phyloP scores from a whole-genome alignment of 2,329 filamentous ascomycete genomes.

The Trichoderma semiorbis region DNA sequence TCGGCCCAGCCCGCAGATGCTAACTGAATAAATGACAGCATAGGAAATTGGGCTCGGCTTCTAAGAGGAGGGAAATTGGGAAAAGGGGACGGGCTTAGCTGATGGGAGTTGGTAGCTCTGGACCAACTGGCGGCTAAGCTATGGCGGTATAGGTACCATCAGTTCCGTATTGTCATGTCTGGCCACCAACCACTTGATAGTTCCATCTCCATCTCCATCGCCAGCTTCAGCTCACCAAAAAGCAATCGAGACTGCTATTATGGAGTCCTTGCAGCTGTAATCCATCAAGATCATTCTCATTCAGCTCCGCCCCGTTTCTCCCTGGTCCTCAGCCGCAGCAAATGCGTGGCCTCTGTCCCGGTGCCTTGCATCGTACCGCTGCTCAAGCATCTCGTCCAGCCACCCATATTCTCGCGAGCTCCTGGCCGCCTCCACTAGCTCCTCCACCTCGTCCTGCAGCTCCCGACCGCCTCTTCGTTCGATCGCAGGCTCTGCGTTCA shows the following conservation, averaged over 20 bases:
- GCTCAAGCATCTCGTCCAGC: constrained; percentile 16
- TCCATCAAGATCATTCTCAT: not conserved
- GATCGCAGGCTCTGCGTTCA: constrained; percentile 6
- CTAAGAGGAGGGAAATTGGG: not conserved
- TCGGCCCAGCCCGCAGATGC: constrained; percentile 16
- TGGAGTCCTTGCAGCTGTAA: not conserved
- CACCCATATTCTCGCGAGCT: constrained; percentile 17
- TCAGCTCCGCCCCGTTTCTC: constrained; percentile 8
- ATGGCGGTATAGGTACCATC: not conserved
- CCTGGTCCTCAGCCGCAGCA: constrained; percentile 14
- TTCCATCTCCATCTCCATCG: not conserved
- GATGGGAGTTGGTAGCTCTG: not conserved
- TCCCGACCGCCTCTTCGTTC: constrained; percentile 19
- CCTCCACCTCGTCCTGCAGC: constrained; percentile 19
- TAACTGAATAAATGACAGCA: not conserved
- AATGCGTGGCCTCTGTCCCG: constrained; percentile 11
- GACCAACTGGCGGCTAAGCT: not conserved
- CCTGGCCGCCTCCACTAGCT: constrained; percentile 16
- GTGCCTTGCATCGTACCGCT: constrained; percentile 20
- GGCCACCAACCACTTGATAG: not conserved
- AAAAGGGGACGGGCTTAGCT: not conserved
- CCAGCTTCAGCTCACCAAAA: not conserved
- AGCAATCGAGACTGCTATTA: not conserved
- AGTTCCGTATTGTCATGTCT: not conserved
- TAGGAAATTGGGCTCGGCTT: not conserved